Base-by-base conservation (phyloP, 257 asterid genomes). In the Orobanche coerulescens region DNA sequence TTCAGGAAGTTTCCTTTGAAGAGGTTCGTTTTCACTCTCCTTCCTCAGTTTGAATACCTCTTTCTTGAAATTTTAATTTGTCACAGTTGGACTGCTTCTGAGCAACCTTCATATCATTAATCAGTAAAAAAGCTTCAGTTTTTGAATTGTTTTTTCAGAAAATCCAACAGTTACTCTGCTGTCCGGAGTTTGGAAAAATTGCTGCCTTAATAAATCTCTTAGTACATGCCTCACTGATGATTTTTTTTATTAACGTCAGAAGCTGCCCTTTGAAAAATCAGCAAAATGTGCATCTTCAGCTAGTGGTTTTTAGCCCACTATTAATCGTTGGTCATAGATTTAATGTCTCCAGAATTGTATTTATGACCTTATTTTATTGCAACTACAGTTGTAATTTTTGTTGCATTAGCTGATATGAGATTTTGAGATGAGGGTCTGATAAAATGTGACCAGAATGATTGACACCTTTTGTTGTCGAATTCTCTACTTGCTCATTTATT, bases 11-110 rank as follows among this genome's bases (percentile, higher is more conserved):
- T 26, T 40, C 60, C 66, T 42, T 64, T 40, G 53, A 37, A 62
- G 78, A 74, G 81, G 80, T 74, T 62, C 46, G 30, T 47, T 47
- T 46, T 20, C 13, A 47, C 28, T 19, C 24, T 16, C 52, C 54
- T 47, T 7, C 50, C 19, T 43, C 50, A 6, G 50, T 43, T 42
- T 43, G 23, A 15, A 16, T 43, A 43, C 42, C 66, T 12, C 3
- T 20, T 55, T 51, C 57, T 59, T 18, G 15, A 47, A 26, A 20
- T 47, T 46, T 18, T 47, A 28, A 18, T 47, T 25, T 13, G 1
- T 20, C 54, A 19, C 25, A 18, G n/a, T 47, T 18, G 28, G 18
- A 18, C 12, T 18, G 28, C 26, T 7, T 19, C 54, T 30, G 36
- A 7, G 7, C n/a, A n/a, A n/a, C n/a, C n/a, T n/a, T n/a, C n/a